Conservation (phyloP, 176 grass and related monocot species). For the Guadua angustifolia region DNA sequence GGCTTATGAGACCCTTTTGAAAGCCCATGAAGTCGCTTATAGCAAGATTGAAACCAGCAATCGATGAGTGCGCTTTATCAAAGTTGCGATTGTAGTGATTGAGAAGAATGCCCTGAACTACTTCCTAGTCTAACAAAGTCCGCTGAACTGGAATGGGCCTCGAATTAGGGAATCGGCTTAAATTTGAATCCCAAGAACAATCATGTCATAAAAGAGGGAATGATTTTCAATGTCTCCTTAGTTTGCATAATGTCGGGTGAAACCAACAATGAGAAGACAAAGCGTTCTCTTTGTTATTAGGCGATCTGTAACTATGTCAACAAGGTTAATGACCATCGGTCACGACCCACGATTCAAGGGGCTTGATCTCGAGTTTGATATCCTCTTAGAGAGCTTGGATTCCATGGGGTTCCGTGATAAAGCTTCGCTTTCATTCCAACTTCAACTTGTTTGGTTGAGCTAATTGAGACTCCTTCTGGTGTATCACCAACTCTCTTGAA, state of each 20-base stretch:
- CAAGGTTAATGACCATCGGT: conserved; percentile 78
- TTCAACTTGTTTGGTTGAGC: conserved; percentile 84
- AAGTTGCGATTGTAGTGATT: conserved; percentile 63
- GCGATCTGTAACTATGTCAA: conserved; percentile 91
- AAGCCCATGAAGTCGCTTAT: conserved; percentile 85
- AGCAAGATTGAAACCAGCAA: conserved; percentile 64
- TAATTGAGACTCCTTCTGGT: conserved; percentile 84
- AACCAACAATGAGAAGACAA: conserved; percentile 79
- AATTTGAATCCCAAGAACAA: conserved; percentile 78
- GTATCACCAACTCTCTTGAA: no score
- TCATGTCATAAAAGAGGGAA: conserved; percentile 61
- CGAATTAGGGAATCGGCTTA: conserved; percentile 91
- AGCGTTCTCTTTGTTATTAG: conserved; percentile 74
- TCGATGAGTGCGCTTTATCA: conserved; percentile 62
- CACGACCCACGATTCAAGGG: conserved; percentile 72
- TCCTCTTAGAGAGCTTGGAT: conserved; percentile 81
- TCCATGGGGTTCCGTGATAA: conserved; percentile 87
- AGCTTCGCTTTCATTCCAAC: conserved; percentile 88
- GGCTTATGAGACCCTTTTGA: no score
- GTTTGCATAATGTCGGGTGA: conserved; percentile 87
- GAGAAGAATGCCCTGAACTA: conserved; percentile 79
- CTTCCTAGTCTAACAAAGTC: conserved; percentile 74
- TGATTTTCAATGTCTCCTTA: conserved; percentile 91
- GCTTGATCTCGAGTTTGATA: conserved; percentile 78
- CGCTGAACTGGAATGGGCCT: conserved; percentile 89